Evolutionary conservation across 192 early-diverging fungal genomes (phyloP).

Genomic region (Coemansia sp.): DNA sequence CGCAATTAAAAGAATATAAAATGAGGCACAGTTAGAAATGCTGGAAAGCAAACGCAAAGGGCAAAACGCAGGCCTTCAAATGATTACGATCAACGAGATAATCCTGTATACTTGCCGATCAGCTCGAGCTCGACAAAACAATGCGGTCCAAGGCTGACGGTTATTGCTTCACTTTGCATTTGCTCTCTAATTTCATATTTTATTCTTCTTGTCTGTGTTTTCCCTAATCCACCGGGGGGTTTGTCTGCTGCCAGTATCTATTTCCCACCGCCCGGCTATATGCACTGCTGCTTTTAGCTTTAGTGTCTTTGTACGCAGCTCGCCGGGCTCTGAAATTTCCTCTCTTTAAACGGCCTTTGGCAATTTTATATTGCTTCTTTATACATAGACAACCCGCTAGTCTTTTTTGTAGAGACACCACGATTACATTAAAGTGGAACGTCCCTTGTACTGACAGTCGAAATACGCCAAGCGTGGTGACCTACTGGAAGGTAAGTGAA

Average conservation of each 20-base stretch:
- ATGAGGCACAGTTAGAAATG: background rate
- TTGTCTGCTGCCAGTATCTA: background rate
- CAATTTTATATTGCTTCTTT: background rate
- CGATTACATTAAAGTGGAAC: background rate
- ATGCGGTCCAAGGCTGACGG: no score
- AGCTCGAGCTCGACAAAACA: background rate
- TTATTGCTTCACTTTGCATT: background rate
- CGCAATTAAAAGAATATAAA: background rate
- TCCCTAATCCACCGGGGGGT: background rate
- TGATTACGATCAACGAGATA: background rate
- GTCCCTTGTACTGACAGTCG: background rate
- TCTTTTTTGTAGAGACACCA: background rate
- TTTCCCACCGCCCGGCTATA: background rate
- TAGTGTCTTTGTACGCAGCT: constrained; percentile 2
- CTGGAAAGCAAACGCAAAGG: background rate
- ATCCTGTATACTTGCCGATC: background rate
- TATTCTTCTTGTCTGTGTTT: background rate
- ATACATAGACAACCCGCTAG: background rate
- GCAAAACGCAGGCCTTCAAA: background rate
- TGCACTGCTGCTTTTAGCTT: background rate
- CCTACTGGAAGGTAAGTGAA: background rate
- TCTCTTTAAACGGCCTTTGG: background rate
- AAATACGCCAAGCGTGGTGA: background rate
- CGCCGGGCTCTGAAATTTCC: background rate
- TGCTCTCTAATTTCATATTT: background rate